Evolutionary conservation across 2,329 filamentous ascomycete genomes (phyloP), one percentile per base, ranked within the genome.

Genomic region (Trichoderma sp.): DNA sequence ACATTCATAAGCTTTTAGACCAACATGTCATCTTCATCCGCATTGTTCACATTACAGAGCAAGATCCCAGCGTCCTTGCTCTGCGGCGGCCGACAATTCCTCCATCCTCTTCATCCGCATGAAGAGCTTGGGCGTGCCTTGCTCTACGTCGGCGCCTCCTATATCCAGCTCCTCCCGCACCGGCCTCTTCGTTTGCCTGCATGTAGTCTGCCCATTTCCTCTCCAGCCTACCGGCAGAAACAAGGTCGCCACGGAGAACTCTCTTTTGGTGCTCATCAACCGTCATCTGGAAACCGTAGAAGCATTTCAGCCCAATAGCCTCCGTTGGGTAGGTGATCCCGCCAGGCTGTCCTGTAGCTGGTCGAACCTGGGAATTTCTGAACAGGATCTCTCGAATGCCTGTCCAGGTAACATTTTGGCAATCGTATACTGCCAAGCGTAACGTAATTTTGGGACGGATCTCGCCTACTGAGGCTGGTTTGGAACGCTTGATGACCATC

Each of bases 181-280:
- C 93, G 0, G 93, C 94, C 82, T 98, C 96, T 83, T 98, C 95
- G 68, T 91, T 94, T 18, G 94, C 92, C 85, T 97, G 94, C 95
- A 98, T 98, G 83, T 95, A 97, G 73, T 97, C 93, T 0, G 93
- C 93, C 96, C 96, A 98, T 83, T 96, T 97, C 78, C 92, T 89
- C 86, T 98, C 95, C 24, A 98, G 87, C n/a, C 94, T 88, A 50
- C 88, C 89, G 0, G 97, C 97, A 1, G 93, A 89, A 0, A 88
- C 87, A 75, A 95, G 89, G 77, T 98, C 94, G 7, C 94, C 94
- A 5, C 90, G 88, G 69, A 97, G 83, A 0, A 98, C 94, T 4
- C 95, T 91, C 85, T 95, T 96, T 71, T 92, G 95, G 84, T 98
- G 96, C 83, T 98, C 95, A 79, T 98, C 93, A 5, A 98, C 95